Base-by-base conservation (phyloP, 441 rosid species). In the Populus hybrid region DNA sequence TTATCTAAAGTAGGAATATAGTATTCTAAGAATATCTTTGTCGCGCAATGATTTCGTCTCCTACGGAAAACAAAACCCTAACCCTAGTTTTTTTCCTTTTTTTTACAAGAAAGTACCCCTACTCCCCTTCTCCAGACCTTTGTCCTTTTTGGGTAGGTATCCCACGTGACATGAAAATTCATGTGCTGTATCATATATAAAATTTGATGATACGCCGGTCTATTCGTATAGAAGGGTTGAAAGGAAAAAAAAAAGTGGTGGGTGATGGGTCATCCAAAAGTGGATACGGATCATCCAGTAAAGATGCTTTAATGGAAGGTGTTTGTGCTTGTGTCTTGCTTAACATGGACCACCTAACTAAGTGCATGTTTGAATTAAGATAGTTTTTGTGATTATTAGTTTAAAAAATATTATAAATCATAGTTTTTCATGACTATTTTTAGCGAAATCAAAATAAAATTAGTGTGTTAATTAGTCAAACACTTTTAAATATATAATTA, bases 21-120 rank as follows among this genome's bases (percentile, higher is more conserved):
- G 72, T 57, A 76, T 83, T 79, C 81, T 61, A 73, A 76, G 77
- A 79, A 76, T 74, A 85, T 86, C 87, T 88, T 83, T 85, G 88
- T 87, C 87, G 82, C 84, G 86, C 78, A 80, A 88, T 85, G 78
- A 78, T 84, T 74, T 81, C 85, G 77, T 83, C 77, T 74, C 73
- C 77, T 75, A 73, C 70, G 26, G 74, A 63, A 67, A 81, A 70
- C 30, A 69, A 70, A 40, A 75, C 77, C 77, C 80, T 77, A 81
- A 81, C 85, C 87, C 86, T 79, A 72, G 82, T 46, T 72, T 80
- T 46, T 40, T 42, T 38, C 11, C 11, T 9, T 38, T 38, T 38
- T 46, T 14, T 14, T 46, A 46, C 18, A 46, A 46, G 18, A 46
- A 46, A 46, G 57, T 36, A 8, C 69, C 61, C 23, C 30, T 28